Conservation (phyloP, 169 alveolate genomes). For the Plasmodium knowlesi region DNA sequence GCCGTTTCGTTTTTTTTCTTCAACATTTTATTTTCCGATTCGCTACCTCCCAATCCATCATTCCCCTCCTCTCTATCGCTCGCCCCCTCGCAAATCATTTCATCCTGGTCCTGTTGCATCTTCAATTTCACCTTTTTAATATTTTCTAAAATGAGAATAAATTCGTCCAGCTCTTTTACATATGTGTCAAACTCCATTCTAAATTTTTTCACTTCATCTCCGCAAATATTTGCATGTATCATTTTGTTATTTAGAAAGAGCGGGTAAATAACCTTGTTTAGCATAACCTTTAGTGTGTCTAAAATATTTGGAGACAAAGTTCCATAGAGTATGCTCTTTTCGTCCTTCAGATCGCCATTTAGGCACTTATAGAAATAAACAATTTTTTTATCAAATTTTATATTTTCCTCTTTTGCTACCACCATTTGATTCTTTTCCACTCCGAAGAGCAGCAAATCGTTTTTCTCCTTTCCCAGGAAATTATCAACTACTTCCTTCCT, state of each 20-base stretch:
- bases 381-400: slow-evolving; percentile 72
- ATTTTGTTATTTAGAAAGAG: slow-evolving; percentile 50
- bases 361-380: slow-evolving; percentile 58
- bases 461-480: slow-evolving; percentile 28
- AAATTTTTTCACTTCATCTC: slow-evolving; percentile 63
- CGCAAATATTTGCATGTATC: slow-evolving; percentile 26
- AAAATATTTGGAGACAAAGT: slow-evolving; percentile 67
- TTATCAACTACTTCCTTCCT: slow-evolving; percentile 27
- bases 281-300: slow-evolving; percentile 72
- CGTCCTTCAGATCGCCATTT: slow-evolving; percentile 22
- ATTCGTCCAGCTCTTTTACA: slow-evolving; percentile 67
- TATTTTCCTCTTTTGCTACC: slow-evolving; percentile 61
- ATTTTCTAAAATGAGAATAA: slow-evolving; percentile 69
- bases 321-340: slow-evolving; percentile 60
- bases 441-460: slow-evolving; percentile 49
- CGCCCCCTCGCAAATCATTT: slow-evolving; percentile 7
- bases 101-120: slow-evolving; percentile 28
- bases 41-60: neutral
- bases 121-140: slow-evolving; percentile 59
- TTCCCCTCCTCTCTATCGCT: too few relatives aligned
- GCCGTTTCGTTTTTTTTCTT: slow-evolving; percentile 62
- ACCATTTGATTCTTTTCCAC: slow-evolving; percentile 55
- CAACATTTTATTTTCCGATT: slow-evolving; percentile 36
- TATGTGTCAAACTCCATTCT: slow-evolving; percentile 71
- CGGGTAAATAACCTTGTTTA: slow-evolving; percentile 46